phyloP scores from a whole-genome alignment of 805 yeast genomes.

The Pichia pseudocactophila region DNA sequence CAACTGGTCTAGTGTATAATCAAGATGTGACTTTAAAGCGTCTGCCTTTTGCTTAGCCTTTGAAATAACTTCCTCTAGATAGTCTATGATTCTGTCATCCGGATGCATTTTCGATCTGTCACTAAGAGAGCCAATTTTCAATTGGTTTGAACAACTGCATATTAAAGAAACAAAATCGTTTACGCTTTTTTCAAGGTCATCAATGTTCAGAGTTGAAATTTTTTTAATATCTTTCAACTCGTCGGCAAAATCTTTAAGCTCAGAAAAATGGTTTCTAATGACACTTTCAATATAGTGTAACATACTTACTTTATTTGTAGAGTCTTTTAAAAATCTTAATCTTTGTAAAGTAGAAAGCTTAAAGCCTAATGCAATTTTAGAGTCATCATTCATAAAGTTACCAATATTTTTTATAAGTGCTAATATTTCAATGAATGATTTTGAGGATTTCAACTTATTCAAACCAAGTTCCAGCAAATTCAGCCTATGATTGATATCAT shows the following conservation, averaged over 20 bases:
- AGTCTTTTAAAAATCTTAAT: conserved; percentile 63
- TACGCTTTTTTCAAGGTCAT: conserved; percentile 52
- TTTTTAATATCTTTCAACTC: conserved; percentile 47
- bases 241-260: conserved; percentile 48
- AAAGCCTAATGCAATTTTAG: conserved; percentile 64
- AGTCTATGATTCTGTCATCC: conserved; percentile 47
- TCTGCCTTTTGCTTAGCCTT: conserved; percentile 35
- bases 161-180: conserved; percentile 43
- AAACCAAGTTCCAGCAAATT: conserved; percentile 52
- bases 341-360: conserved; percentile 60
- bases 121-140: conserved; percentile 57
- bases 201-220: conserved; percentile 54
- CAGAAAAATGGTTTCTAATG: conserved; percentile 58
- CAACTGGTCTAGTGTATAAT: conserved; percentile 41
- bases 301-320: conserved; percentile 58
- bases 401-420: conserved; percentile 66
- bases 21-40: conserved; percentile 41
- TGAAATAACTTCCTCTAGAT: conserved; percentile 34
- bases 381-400: conserved; percentile 67
- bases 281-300: conserved; percentile 68
- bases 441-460: conserved; percentile 42
- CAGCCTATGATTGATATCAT: conserved; percentile 49
- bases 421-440: conserved; percentile 47
- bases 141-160: conserved; percentile 41
- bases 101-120: conserved; percentile 59